phyloP scores from a whole-genome alignment of 345 rosid species.

The Trapa incisa region DNA sequence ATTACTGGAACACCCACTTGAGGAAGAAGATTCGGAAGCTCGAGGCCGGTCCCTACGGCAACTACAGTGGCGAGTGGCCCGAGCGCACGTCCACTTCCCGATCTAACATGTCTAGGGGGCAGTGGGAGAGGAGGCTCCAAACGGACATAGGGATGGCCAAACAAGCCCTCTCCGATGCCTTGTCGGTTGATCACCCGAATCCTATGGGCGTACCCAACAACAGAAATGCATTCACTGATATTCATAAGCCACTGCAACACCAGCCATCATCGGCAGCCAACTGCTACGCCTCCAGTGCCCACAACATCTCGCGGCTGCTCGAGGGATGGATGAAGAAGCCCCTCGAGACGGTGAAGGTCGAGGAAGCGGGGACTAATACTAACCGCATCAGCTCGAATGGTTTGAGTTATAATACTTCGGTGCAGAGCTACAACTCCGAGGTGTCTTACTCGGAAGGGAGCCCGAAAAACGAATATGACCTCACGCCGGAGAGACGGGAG shows the following conservation, averaged over 20 bases:
- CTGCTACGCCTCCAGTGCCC: constrained; percentile 25
- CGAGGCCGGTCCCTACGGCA: constrained; percentile 8
- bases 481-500: constrained; percentile 9
- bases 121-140: constrained; percentile 45
- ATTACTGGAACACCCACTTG: constrained; percentile 43
- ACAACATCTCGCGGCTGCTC: constrained; percentile 32
- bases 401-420: background rate
- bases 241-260: background rate
- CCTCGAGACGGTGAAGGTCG: constrained; percentile 4
- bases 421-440: constrained; percentile 11
- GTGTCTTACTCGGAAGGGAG: constrained; percentile 17
- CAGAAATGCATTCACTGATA: too few species aligned
- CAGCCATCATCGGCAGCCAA: background rate
- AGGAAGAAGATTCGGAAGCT: constrained; percentile 32
- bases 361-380: background rate
- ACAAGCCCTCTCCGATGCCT: constrained; percentile 31
- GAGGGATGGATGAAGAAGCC: constrained; percentile 29
- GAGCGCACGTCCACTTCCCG: constrained; percentile 2
- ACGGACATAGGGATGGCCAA: constrained; percentile 30
- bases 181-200: constrained; percentile 15
- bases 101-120: constrained; percentile 20
- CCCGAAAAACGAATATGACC: background rate
- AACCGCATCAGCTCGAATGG: background rate
- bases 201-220: background rate
- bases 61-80: background rate